Base-by-base conservation (phyloP, 2,329 filamentous ascomycete species). In the Neonectria faginata region DNA sequence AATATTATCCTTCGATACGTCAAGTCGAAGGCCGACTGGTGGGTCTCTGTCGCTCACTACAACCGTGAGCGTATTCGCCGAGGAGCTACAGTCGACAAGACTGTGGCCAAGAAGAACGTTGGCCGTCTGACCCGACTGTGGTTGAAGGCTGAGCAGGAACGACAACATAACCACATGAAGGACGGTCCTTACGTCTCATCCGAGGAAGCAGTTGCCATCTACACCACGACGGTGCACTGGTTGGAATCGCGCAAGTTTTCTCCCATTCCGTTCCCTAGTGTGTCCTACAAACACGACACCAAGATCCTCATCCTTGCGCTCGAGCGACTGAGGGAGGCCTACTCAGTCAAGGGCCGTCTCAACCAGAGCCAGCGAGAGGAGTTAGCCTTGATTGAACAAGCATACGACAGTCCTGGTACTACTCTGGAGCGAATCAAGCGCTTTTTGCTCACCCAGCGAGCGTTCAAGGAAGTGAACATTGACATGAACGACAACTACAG, bases 401-500 rank as follows among this genome's bases (percentile, higher is more conserved):
- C 96, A 4, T 99, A 99, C 73, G 96, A 99, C 77, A 97, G 94
- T 67, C 96, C 97, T 2, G 96, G 96, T 65, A 99, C 96, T 1
- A 98, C 96, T 0, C 80, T 99, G 62, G 95, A 97, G 68, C 88
- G 96, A 63, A 99, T 99, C 82, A 99, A 99, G 85, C 92, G 96
- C 53, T 98, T 98, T 84, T 84, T 99, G 67, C 88, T 99, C 48
- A 99, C 97, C 0, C 96, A 99, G 77, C 89, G 96, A 78, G 96
- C 97, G 1, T 99, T 99, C 87, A 99, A 99, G 82, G 96, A 99
- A 81, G 96, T 99, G 48, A 96, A 95, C 60, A 99, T 99, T 71
- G 96, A 99, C 77, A 99, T 99, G 96, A 99, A 99, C 79, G 96
- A 99, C 82, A 99, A 99, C 76, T 99, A 99, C 82, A 98, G 90